phyloP scores from a whole-genome alignment of 805 yeast genomes.

The Kodamaea sagamina region DNA sequence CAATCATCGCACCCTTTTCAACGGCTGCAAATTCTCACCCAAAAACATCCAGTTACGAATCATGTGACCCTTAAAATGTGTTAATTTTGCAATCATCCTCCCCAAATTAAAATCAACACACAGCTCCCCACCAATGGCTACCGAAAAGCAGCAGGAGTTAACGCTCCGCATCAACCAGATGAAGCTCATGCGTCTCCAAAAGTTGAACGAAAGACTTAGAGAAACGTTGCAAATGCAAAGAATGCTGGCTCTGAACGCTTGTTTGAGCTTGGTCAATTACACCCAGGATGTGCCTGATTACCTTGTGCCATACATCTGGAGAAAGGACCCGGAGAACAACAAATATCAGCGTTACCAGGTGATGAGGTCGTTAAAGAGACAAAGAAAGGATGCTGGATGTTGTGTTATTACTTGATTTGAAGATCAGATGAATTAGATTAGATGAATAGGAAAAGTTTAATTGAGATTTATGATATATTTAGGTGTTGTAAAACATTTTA shows the following conservation, averaged over 20 bases:
- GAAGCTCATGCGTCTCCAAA: constrained; percentile 43
- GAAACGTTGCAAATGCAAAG: constrained; percentile 56
- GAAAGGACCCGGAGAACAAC: constrained; percentile 34
- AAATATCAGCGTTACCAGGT: constrained; percentile 32
- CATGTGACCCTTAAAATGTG: constrained; percentile 7
- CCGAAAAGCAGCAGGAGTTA: constrained; percentile 11
- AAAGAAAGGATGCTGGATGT: constrained; percentile 10
- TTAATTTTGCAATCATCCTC: constrained; percentile 5
- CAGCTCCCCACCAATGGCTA: constrained; percentile 5
- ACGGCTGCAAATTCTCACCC: too few relatives aligned
- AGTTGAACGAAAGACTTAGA: constrained; percentile 48
- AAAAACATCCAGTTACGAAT: not conserved
- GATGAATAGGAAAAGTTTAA: too few relatives aligned
- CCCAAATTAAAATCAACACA: not conserved
- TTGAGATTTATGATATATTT: too few relatives aligned
- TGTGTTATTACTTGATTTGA: constrained; percentile 9
- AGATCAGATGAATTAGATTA: too few relatives aligned
- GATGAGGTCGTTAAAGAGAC: constrained; percentile 10
- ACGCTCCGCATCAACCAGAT: constrained; percentile 48
- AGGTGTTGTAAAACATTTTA: too few relatives aligned
- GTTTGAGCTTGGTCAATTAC: constrained; percentile 40
- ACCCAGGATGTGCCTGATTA: constrained; percentile 48
- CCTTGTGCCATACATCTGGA: constrained; percentile 49
- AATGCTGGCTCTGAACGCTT: constrained; percentile 23
- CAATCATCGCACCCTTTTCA: too few relatives aligned